These are phyloP conservation scores for Trichophyton simii DNA, from an alignment of 2,329 filamentous ascomycete species.

Conservation along the genomic window DNA sequence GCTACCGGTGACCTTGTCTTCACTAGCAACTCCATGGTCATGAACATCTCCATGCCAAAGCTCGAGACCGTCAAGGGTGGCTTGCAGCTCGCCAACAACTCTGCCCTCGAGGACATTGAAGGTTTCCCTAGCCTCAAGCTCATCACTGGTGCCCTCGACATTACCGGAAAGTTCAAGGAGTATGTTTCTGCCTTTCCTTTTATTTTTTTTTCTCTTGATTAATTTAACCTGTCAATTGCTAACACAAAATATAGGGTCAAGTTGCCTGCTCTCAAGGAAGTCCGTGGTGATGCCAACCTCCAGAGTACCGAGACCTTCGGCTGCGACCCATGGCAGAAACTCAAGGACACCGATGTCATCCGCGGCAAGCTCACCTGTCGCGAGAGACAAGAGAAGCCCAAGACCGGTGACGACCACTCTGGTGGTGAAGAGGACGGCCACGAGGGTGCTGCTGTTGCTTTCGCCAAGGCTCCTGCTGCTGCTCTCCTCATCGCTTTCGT, in stretches of 20 bases:
- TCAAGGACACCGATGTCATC: constrained; percentile 33
- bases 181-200: constrained; percentile 16
- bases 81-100: constrained; percentile 85
- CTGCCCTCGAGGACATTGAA: constrained; percentile 50
- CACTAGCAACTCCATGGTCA: constrained; percentile 43
- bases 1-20: constrained; percentile 43
- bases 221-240: not conserved
- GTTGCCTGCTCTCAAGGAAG: constrained; percentile 54
- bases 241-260: constrained; percentile 44
- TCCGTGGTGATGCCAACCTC: constrained; percentile 60
- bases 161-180: constrained; percentile 78
- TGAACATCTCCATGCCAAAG: constrained; percentile 63
- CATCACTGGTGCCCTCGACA: constrained; percentile 68
- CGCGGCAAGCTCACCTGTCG: constrained; percentile 38
- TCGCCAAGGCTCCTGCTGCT: constrained; percentile 2
- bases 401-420: constrained; percentile 21
- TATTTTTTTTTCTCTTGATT: not conserved
- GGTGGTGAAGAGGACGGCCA: constrained; percentile 19
- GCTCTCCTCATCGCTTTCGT: not conserved
- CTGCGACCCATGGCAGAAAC: constrained; percentile 39
- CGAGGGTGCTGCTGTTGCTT: constrained; percentile 20
- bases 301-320: constrained; percentile 52
- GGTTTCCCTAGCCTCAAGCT: constrained; percentile 56
- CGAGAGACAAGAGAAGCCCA: constrained; percentile 25
- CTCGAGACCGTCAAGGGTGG: constrained; percentile 62